Evolutionary conservation across 2,329 filamentous ascomycete genomes (phyloP).

Genomic region (Lasiodiplodia gonubiensis): DNA sequence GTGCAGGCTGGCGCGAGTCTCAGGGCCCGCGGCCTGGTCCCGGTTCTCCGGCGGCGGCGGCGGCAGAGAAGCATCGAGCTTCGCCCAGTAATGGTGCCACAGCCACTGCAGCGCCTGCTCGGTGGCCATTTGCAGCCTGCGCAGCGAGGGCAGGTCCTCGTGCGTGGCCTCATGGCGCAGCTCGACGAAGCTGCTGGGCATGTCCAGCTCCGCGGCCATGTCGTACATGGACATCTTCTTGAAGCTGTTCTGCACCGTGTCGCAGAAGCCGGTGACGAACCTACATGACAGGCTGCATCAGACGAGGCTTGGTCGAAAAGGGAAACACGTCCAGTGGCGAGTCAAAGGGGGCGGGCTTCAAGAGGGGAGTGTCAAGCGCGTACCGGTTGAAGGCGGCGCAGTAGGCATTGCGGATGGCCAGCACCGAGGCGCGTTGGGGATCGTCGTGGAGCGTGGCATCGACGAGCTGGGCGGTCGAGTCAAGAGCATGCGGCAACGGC

Average conservation of each 20-base stretch:
- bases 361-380: slow-evolving; percentile 40
- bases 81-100: slow-evolving; percentile 84
- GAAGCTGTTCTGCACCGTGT: slow-evolving; percentile 70
- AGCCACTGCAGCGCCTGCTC: slow-evolving; percentile 79
- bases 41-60: slow-evolving; percentile 23
- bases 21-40: not conserved
- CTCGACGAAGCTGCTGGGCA: slow-evolving; percentile 84
- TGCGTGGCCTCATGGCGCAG: slow-evolving; percentile 89
- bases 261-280: slow-evolving; percentile 81
- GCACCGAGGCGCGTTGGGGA: slow-evolving; percentile 53
- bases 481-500: slow-evolving; percentile 74
- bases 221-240: slow-evolving; percentile 74
- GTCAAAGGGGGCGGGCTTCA: slow-evolving; percentile 7
- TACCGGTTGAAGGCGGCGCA: slow-evolving; percentile 76
- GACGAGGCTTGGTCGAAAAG: not conserved
- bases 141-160: slow-evolving; percentile 79
- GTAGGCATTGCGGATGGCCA: slow-evolving; percentile 72
- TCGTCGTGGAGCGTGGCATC: slow-evolving; percentile 72
- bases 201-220: slow-evolving; percentile 69
- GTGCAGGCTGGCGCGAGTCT: slow-evolving; percentile 11
- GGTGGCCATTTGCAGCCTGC: slow-evolving; percentile 72
- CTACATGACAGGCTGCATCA: slow-evolving; percentile 47
- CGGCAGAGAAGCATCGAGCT: slow-evolving; percentile 46
- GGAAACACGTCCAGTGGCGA: slow-evolving; percentile 11
- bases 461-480: slow-evolving; percentile 76